Conservation (phyloP, 768 basidiomycete genomes). For the Lactarius akahatsu region DNA sequence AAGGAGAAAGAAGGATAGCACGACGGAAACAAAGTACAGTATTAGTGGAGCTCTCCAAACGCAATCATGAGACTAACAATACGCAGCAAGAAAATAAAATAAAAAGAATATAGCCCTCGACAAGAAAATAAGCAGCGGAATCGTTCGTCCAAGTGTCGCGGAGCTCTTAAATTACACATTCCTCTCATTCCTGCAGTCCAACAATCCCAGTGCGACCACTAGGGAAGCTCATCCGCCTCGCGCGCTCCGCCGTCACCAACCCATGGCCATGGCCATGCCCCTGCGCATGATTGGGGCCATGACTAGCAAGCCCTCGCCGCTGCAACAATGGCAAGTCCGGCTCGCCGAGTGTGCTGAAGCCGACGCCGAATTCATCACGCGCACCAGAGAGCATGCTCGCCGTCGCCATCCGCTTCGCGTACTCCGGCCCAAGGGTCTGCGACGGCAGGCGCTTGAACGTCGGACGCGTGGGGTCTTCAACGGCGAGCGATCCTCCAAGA, state of each 20-base stretch:
- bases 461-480: slow-evolving; percentile 45
- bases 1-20: background rate
- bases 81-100: slow-evolving; percentile 13
- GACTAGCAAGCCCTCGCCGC: slow-evolving; percentile 1
- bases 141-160: background rate
- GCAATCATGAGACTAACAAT: background rate
- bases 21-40: background rate
- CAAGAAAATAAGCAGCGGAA: slow-evolving; percentile 9
- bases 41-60: background rate
- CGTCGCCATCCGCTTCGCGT: slow-evolving; percentile 46
- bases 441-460: slow-evolving; percentile 73
- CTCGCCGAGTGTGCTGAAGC: background rate
- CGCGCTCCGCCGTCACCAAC: slow-evolving; percentile 17
- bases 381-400: background rate
- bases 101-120: background rate
- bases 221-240: slow-evolving; percentile 30
- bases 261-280: background rate
- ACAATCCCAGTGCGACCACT: slow-evolving; percentile 15
- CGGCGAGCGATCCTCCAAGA: slow-evolving; percentile 32
- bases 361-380: slow-evolving; percentile 14
- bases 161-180: background rate
- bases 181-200: slow-evolving; percentile 14
- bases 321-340: background rate
- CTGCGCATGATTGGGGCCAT: background rate
- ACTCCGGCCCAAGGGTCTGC: slow-evolving; percentile 64